Base-by-base conservation (phyloP, 805 yeast genomes). In the Schwanniomyces vanrijiae region DNA sequence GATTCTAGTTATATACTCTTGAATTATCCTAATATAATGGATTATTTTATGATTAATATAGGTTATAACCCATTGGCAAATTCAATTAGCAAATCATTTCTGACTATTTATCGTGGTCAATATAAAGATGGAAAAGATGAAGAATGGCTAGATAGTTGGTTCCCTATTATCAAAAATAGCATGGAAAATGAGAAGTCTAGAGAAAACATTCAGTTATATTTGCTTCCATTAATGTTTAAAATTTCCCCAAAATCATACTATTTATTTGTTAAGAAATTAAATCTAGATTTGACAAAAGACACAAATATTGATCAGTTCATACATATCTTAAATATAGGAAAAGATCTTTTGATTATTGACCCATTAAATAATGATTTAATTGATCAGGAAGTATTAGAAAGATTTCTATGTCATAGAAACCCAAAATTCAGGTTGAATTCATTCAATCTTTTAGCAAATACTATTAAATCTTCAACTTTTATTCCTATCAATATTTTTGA, bases 221-320 rank as follows among this genome's bases (percentile, higher is more conserved):
- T 90, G 3, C 58, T 90, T 14, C 90, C 91, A 0, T 71, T 71
- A 14, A 58, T 90, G 5, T 83, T 90, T 62, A 77, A 75, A 54
- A 60, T 74, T 26, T 79, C 85, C 3, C 70, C 75, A 1, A 47
- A 55, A 3, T 74, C 77, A 1, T 79, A 73, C 58, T 55, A 55
- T 2, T 44, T 51, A 2, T 78, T 84, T 49, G 60, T 77, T 20
- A 49, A 54, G 33, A 53, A 25, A n/a, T 42, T 41, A 21, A 7
- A 26, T 5, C 56, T 5, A 50, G 69, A 7, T 40, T 56, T 66
- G 11, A 21, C 48, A 13, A 24, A 53, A 9, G 63, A 60, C 19
- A 49, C 53, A 7, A 65, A 70, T 14, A 55, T 69, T 9, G 64
- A 75, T 3, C 60, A 80, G 1, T 64, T 82, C 33, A 63, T 87